Base-by-base conservation (phyloP, 306 rosid genomes). In the Trifolium repens region DNA sequence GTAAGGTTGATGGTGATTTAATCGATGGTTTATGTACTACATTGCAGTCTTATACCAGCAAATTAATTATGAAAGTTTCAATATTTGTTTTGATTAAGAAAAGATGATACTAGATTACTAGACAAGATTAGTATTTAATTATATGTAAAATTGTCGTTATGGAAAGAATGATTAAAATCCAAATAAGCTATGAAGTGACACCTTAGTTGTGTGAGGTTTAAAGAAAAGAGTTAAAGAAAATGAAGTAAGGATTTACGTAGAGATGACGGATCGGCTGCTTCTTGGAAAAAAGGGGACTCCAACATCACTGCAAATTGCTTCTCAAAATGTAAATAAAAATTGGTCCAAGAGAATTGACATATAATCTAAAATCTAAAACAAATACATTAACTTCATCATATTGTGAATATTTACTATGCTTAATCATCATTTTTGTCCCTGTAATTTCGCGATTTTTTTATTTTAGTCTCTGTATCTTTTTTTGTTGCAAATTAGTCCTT, bases 1-100 rank as follows among this genome's bases (percentile, higher is more conserved):
- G 43, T 26, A 84, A 82, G 74, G 42, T 24, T 40, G 80, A 79
- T 61, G 71, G 53, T 68, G 89, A 81, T 47, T 35, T 82, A 75
- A 13, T 75, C 84, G 86, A 81, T 85, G 58, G 17, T 74, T 32
- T 71, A 30, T 50, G 0, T 30, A 30, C 1, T 59, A 2, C 81
- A 61, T 80, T 72, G 74, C 57, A 80, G 84, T 62, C 60, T 19
- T 50, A 63, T 61, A 76, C 78, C 74, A 75, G 78, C 77, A 47
- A 62, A 55, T 43, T 40, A 24, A 16, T 43, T 2, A 27, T 49
- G 69, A 64, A 80, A 69, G 19, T 55, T n/a, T 49, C 9, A n/a
- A 9, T 8, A n/a, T 39, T 32, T 32, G 35, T 32, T 22, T 62
- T 57, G 50, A 60, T 46, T 46, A 62, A 19, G 5, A 5, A 19